phyloP scores from a whole-genome alignment of 1,284 basidiomycete species.

The Stygiomarasmius scandens region DNA sequence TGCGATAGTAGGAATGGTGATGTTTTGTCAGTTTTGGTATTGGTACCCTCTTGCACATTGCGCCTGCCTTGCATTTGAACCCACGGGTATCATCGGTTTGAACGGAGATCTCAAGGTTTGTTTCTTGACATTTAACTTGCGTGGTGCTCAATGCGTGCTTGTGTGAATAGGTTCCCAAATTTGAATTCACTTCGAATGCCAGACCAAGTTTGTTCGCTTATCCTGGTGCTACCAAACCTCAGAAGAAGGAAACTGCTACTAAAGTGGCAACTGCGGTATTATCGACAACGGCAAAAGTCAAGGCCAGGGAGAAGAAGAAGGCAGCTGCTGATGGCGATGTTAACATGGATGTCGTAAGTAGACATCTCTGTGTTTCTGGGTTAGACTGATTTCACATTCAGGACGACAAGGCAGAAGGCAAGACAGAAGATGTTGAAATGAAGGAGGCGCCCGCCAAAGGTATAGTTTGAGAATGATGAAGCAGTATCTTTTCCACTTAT shows the following conservation, averaged over 20 bases:
- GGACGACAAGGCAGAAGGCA: slow-evolving; percentile 60
- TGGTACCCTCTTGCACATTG: slow-evolving; percentile 98
- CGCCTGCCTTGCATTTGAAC: slow-evolving; percentile 88
- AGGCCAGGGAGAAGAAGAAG: slow-evolving; percentile 89
- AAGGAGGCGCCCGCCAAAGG: slow-evolving; percentile 62
- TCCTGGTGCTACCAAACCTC: slow-evolving; percentile 80
- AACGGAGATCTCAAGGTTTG: slow-evolving; percentile 81
- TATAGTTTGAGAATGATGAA: slow-evolving; percentile 14
- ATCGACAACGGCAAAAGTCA: slow-evolving; percentile 92
- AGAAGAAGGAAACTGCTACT: slow-evolving; percentile 87
- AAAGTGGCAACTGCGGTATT: slow-evolving; percentile 93
- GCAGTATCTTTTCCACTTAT: slow-evolving; percentile 36
- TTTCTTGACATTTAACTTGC: slow-evolving; percentile 2
- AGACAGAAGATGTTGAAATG: slow-evolving; percentile 67
- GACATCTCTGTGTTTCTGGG: slow-evolving; percentile 4
- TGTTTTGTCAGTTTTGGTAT: slow-evolving; percentile 99
- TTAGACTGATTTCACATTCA: slow-evolving; percentile 18
- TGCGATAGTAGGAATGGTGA: slow-evolving; percentile 92
- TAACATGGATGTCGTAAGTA: slow-evolving; percentile 75
- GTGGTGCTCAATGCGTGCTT: slow-evolving; percentile 7
- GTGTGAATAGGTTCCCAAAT: slow-evolving; percentile 73
- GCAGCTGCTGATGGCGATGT: slow-evolving; percentile 77
- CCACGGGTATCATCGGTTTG: slow-evolving; percentile 91
- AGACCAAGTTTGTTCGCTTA: slow-evolving; percentile 90
- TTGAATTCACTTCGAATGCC: slow-evolving; percentile 88